Conservation (phyloP, 2,329 filamentous ascomycete genomes). For the Penicillium nordicum region DNA sequence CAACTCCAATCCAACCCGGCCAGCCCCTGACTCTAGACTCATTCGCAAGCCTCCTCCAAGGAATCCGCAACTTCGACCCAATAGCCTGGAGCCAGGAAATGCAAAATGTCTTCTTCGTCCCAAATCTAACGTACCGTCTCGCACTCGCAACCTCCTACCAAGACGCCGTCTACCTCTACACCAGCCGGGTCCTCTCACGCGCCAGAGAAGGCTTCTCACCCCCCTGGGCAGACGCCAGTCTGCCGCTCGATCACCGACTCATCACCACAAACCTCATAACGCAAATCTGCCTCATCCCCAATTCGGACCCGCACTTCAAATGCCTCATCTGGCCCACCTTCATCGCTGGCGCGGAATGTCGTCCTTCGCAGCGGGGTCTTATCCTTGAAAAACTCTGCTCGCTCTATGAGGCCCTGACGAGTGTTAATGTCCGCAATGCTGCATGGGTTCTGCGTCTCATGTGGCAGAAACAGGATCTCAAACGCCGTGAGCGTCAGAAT, state of each 20-base stretch:
- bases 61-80: constrained; percentile 41
- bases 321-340: constrained; percentile 45
- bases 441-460: constrained; percentile 40
- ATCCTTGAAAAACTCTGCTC: constrained; percentile 33
- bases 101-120: constrained; percentile 44
- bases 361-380: constrained; percentile 30
- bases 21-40: constrained; percentile 31
- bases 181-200: constrained; percentile 38
- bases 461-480: constrained; percentile 41
- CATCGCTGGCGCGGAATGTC: constrained; percentile 43
- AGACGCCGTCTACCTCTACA: constrained; percentile 41
- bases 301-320: constrained; percentile 41
- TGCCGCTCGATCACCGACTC: constrained; percentile 29
- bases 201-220: constrained; percentile 24
- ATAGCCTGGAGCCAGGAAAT: constrained; percentile 38
- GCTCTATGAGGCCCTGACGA: constrained; percentile 36
- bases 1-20: constrained; percentile 25
- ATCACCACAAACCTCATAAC: constrained; percentile 33
- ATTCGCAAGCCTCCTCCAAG: constrained; percentile 32
- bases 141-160: constrained; percentile 45
- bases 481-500: constrained; percentile 14
- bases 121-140: constrained; percentile 47
- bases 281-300: constrained; percentile 36
- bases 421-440: constrained; percentile 41
- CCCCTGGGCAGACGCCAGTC: constrained; percentile 24